Evolutionary conservation across 352 stramenopile species (phyloP), one percentile per base, ranked within the genome.

Genomic region (Pythium sukuiense): DNA sequence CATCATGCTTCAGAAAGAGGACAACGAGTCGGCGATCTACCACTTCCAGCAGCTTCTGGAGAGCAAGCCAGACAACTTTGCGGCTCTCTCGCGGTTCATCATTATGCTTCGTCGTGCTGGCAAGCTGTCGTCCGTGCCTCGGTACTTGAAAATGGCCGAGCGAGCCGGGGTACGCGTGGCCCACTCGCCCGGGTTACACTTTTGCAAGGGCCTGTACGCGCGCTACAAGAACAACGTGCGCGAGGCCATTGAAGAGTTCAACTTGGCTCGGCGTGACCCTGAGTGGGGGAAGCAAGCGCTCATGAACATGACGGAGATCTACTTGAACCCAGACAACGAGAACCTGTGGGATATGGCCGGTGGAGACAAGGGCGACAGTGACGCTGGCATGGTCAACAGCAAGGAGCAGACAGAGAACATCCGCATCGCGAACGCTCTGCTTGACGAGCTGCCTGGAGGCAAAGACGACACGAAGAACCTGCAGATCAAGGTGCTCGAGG

Each of bases 231-330:
- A 98, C 79, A 88, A 93, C 41, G 77, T 97, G 33, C 74, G 87
- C 29, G 89, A 97, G 30, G 94, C 95, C 18, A 96, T 98, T 48
- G 78, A 92, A 18, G 79, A 83, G 29, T 95, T 98, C 64, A 98
- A 98, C 59, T 74, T 96, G 9, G 89, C 88, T 9, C 72, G 95
- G 7, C 78, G 83, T 35, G 89, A 98, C 63, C 80, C 86, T 11
- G 87, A 96, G 63, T 98, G 90, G 90, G 95, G 92, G 27, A 67
- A 85, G 29, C 74, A 75, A 8, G 90, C 94, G 41, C 78, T 98
- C n/a, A 82, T 93, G 39, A 85, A 97, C 65, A 97, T 98, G 87
- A 92, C 97, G 55, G 85, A 98, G 73, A 93, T 98, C 50, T 98
- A 98, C 66, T 63, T 98, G 27, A 97, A 97, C 60, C 93, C 93